These are phyloP conservation scores for Serendipita indica DNA, from an alignment of 768 basidiomycete species.

Conservation along the genomic window DNA sequence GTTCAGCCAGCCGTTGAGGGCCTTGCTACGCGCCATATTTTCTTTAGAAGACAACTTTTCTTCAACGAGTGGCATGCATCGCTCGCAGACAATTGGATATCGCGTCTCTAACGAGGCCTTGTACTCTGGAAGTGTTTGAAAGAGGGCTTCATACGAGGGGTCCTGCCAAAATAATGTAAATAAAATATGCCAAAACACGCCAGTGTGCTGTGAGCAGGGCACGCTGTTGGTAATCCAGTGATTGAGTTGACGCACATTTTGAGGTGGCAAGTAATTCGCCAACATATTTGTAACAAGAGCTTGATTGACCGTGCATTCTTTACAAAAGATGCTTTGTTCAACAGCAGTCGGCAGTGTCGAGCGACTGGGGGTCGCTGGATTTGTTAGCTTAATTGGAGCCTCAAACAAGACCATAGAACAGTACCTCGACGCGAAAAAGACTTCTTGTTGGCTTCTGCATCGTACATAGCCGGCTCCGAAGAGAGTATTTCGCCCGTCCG, in stretches of 20 bases:
- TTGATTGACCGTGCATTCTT: constrained; percentile 85
- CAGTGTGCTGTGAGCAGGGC: neutral
- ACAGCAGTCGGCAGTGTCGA: neutral
- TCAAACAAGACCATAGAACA: neutral
- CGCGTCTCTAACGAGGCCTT: constrained; percentile 57
- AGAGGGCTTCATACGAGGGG: constrained; percentile 50
- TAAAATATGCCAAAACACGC: constrained; percentile 3
- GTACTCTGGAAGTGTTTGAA: constrained; percentile 55
- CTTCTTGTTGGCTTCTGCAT: neutral
- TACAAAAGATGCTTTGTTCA: constrained; percentile 42
- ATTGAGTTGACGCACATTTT: constrained; percentile 39
- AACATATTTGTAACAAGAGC: constrained; percentile 72
- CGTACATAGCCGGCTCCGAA: constrained; percentile 2
- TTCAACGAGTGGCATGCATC: constrained; percentile 65
- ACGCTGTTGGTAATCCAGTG: too few species aligned
- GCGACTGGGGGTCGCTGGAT: constrained; percentile 8
- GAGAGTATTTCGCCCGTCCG: neutral
- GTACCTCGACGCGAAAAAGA: neutral
- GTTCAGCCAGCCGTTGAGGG: constrained; percentile 55
- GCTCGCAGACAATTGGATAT: constrained; percentile 74
- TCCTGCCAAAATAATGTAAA: too few species aligned
- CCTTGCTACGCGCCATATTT: constrained; percentile 64
- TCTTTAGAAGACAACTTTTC: constrained; percentile 67
- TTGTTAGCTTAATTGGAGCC: neutral
- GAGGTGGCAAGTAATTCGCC: constrained; percentile 73